A percentile compares a stretch with the other conserved stretches of the same genome.
Evolutionary conservation across 2,329 filamentous ascomycete species (phyloP).

Genomic region (Colletotrichum lentis): DNA sequence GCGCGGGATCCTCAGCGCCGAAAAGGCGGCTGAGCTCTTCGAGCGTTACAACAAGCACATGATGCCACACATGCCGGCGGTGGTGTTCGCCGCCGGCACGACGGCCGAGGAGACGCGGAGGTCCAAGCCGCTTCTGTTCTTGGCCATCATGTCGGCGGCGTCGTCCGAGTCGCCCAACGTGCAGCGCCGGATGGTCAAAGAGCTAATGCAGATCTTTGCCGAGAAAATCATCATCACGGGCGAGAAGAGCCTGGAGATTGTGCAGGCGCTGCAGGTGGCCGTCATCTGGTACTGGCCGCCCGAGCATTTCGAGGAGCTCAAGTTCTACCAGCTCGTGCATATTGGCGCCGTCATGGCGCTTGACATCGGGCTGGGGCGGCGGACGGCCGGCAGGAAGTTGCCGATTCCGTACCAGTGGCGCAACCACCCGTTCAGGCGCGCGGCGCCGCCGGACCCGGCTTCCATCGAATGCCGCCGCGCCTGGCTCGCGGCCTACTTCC

Average conservation of each 20-base stretch:
- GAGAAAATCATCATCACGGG: slow-evolving; percentile 78
- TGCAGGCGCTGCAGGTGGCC: slow-evolving; percentile 78
- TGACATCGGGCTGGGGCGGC: slow-evolving; percentile 78
- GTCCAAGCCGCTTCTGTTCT: slow-evolving; percentile 71
- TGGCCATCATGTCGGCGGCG: slow-evolving; percentile 74
- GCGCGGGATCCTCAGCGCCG: slow-evolving; percentile 65
- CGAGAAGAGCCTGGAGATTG: slow-evolving; percentile 82
- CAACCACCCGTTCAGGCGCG: slow-evolving; percentile 53
- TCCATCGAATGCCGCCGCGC: slow-evolving; percentile 64
- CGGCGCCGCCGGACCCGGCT: slow-evolving; percentile 59
- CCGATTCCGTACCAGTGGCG: slow-evolving; percentile 47
- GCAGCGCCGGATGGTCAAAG: slow-evolving; percentile 70
- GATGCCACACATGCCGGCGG: slow-evolving; percentile 67
- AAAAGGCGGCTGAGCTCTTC: slow-evolving; percentile 64
- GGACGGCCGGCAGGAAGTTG: slow-evolving; percentile 38
- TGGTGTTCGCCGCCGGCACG: slow-evolving; percentile 65
- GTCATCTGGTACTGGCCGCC: slow-evolving; percentile 89
- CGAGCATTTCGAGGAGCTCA: slow-evolving; percentile 83
- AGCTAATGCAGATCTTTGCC: slow-evolving; percentile 76
- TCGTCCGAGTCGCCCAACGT: slow-evolving; percentile 63
- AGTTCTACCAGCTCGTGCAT: slow-evolving; percentile 88
- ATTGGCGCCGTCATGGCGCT: slow-evolving; percentile 83
- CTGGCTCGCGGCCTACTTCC: slow-evolving; percentile 67
- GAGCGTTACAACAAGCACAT: slow-evolving; percentile 67
- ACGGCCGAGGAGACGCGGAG: slow-evolving; percentile 65